Evolutionary conservation across 148 eudicot species (phyloP).

Genomic region (Chenopodium album): DNA sequence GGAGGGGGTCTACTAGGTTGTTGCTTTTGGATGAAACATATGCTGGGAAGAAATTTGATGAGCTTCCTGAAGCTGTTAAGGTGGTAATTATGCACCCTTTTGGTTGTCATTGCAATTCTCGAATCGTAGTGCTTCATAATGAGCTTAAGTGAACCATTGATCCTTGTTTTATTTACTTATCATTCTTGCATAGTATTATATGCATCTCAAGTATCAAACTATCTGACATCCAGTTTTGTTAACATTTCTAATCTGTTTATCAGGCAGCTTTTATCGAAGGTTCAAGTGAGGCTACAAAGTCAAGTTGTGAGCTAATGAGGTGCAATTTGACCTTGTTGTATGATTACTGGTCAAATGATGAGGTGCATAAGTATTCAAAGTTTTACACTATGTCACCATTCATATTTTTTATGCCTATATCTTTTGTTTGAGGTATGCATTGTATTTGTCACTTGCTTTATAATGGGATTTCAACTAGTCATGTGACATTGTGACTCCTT

Average conservation of each 20-base stretch:
- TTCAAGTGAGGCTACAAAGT: conserved; percentile 24
- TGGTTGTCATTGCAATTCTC: background rate
- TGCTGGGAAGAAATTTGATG: conserved; percentile 41
- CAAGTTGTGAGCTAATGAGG: conserved; percentile 66
- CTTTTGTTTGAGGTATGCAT: background rate
- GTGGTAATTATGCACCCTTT: conserved; percentile 31
- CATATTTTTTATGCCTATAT: background rate
- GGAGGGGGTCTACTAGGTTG: conserved; percentile 88
- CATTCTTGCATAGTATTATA: too few relatives aligned
- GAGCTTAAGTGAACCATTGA: background rate
- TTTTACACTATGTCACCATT: background rate
- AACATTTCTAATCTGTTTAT: conserved; percentile 5
- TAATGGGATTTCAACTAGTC: background rate
- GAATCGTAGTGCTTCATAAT: background rate
- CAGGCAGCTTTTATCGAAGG: conserved; percentile 47
- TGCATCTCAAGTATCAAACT: too few relatives aligned
- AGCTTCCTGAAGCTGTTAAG: conserved; percentile 90
- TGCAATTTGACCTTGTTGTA: conserved; percentile 80
- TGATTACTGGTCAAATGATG: conserved; percentile 83
- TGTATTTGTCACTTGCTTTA: background rate
- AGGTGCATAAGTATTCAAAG: conserved; percentile 45
- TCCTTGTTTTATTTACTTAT: background rate
- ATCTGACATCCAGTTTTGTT: background rate
- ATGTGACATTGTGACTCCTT: background rate
- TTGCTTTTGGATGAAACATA: conserved; percentile 80